Percentiles rank a stretch among this genome's conserved stretches.
These are phyloP conservation scores for Biscogniauxia marginata DNA, from an alignment of 2,329 filamentous ascomycete genomes.

Conservation along the genomic window DNA sequence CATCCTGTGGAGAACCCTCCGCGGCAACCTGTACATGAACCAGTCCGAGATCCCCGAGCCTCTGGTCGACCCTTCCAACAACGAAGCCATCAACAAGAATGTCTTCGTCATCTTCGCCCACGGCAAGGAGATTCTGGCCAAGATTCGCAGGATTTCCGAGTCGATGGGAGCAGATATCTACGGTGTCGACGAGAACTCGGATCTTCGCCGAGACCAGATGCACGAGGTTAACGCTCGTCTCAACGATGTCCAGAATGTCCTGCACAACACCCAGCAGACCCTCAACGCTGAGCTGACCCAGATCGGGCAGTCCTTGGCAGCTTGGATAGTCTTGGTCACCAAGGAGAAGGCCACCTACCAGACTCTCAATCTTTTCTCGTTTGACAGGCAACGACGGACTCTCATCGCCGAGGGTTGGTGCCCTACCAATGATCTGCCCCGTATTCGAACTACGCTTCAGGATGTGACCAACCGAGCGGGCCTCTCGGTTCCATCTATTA, in stretches of 20 bases:
- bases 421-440: slow-evolving; percentile 82
- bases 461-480: slow-evolving; percentile 96
- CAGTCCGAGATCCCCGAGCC: slow-evolving; percentile 96
- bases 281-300: slow-evolving; percentile 90
- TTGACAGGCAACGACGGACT: slow-evolving; percentile 92
- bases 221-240: slow-evolving; percentile 95
- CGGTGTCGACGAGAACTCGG: slow-evolving; percentile 95
- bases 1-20: slow-evolving; percentile 94
- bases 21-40: slow-evolving; percentile 99
- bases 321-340: slow-evolving; percentile 96
- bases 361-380: slow-evolving; percentile 93
- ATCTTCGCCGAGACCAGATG: slow-evolving; percentile 91
- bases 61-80: slow-evolving; percentile 86
- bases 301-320: slow-evolving; percentile 87
- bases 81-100: slow-evolving; percentile 92
- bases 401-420: slow-evolving; percentile 98
- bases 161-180: slow-evolving; percentile 95
- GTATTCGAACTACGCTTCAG: slow-evolving; percentile 90
- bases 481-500: slow-evolving; percentile 94
- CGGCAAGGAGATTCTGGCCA: slow-evolving; percentile 95
- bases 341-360: slow-evolving; percentile 99
- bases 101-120: slow-evolving; percentile 99
- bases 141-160: slow-evolving; percentile 98
- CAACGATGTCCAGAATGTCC: slow-evolving; percentile 85
- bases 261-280: slow-evolving; percentile 92